Evolutionary conservation across 768 basidiomycete genomes (phyloP).

Genomic region (Lepiota subincarnata): DNA sequence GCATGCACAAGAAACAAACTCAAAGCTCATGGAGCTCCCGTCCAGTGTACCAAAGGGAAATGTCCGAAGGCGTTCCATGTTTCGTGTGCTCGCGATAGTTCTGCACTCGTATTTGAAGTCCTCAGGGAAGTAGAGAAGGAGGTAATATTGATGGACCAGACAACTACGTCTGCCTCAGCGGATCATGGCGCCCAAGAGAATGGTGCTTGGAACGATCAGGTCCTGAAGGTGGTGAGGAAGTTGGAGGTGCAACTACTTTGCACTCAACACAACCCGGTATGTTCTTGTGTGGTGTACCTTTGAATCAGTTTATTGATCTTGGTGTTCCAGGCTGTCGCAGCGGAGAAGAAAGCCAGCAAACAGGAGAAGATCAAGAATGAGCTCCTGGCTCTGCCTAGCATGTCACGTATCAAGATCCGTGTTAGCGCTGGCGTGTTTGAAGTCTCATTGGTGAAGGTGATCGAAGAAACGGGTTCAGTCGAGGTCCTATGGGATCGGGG

Average conservation of each 20-base stretch:
- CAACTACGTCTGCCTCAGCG: constrained; percentile 26
- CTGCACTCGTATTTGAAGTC: constrained; percentile 53
- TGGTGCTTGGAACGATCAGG: constrained; percentile 18
- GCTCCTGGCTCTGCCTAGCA: constrained; percentile 62
- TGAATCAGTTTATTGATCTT: not conserved
- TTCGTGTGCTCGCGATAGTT: constrained; percentile 72
- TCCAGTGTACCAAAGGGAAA: constrained; percentile 94
- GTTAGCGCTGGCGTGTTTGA: constrained; percentile 84
- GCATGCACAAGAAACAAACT: constrained; percentile 67
- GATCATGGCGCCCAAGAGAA: constrained; percentile 16
- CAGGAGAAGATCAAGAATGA: constrained; percentile 70
- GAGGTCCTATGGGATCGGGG: constrained; percentile 81
- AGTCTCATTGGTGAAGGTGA: constrained; percentile 69
- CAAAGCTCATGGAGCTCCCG: constrained; percentile 73
- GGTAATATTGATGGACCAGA: constrained; percentile 57
- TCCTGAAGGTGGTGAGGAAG: constrained; percentile 72
- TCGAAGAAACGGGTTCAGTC: constrained; percentile 66
- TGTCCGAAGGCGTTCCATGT: constrained; percentile 93
- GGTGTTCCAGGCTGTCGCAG: constrained; percentile 57
- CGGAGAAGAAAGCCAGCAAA: constrained; percentile 70
- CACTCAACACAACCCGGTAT: constrained; percentile 85
- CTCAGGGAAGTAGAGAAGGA: constrained; percentile 78
- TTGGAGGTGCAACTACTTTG: constrained; percentile 74
- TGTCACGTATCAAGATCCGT: constrained; percentile 80
- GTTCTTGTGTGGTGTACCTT: constrained; percentile 24